These are phyloP conservation scores for Lachnum nothofagi DNA, from an alignment of 2,329 filamentous ascomycete genomes.

Conservation along the genomic window DNA sequence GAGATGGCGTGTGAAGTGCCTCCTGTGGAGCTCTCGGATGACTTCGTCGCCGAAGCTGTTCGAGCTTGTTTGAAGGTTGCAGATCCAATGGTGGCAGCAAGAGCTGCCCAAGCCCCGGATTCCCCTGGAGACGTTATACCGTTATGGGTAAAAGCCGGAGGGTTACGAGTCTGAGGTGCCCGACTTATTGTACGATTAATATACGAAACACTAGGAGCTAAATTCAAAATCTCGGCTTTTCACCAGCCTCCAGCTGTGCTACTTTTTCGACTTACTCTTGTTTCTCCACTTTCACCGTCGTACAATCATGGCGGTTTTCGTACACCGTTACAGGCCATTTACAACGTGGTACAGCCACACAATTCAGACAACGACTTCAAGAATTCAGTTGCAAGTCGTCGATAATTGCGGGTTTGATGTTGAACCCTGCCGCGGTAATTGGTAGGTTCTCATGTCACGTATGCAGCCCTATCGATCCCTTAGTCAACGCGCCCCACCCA, in stretches of 20 bases:
- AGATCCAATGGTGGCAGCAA: conserved; percentile 39
- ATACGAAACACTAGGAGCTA: background rate
- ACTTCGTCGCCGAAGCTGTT: conserved; percentile 44
- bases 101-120: conserved; percentile 10
- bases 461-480: too few species aligned
- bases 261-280: too few species aligned
- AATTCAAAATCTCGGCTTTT: background rate
- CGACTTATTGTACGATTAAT: background rate
- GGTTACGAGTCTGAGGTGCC: background rate
- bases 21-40: conserved; percentile 41
- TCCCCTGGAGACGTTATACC: conserved; percentile 8
- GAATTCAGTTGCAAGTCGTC: too few species aligned
- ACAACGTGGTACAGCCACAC: too few species aligned
- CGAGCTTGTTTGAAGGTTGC: conserved; percentile 51
- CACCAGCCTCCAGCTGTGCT: too few species aligned
- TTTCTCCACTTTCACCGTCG: too few species aligned
- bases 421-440: too few species aligned
- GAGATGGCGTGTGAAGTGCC: conserved; percentile 56
- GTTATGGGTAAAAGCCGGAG: background rate
- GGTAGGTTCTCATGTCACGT: too few species aligned
- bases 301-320: too few species aligned
- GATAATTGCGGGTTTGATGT: too few species aligned
- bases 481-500: background rate
- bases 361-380: too few species aligned
- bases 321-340: too few species aligned